Conservation (phyloP, 495 filamentous ascomycete species). For the Aspergillus egyptiacus region DNA sequence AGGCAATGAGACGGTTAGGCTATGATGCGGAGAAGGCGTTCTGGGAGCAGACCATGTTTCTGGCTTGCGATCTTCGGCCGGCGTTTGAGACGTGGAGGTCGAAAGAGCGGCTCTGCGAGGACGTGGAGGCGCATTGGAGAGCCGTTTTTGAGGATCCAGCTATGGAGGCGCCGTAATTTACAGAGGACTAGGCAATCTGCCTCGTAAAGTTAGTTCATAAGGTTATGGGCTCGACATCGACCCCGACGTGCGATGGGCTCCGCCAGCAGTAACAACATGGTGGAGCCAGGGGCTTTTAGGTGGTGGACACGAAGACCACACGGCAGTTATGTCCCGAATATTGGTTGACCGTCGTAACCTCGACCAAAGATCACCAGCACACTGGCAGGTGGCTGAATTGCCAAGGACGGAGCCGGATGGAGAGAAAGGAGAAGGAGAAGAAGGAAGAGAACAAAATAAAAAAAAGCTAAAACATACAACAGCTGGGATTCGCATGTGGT, state of each 20-base stretch:
- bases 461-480: too few species aligned
- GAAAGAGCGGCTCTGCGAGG: slow-evolving; percentile 1
- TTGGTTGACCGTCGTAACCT: not conserved
- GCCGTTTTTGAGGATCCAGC: slow-evolving; percentile 5
- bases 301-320: not conserved
- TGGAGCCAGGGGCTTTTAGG: slow-evolving; percentile 6
- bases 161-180: not conserved
- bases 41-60: slow-evolving; percentile 6
- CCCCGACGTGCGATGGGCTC: slow-evolving; percentile 1
- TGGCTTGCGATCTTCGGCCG: not conserved
- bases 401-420: too few species aligned
- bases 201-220: too few species aligned
- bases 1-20: slow-evolving; percentile 4
- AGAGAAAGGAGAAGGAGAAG: too few species aligned
- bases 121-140: slow-evolving; percentile 2
- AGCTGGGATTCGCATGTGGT: too few species aligned
- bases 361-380: slow-evolving; percentile 2
- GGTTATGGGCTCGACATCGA: slow-evolving; percentile 8
- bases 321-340: slow-evolving; percentile 9
- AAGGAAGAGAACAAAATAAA: too few species aligned
- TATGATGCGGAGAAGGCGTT: slow-evolving; percentile 10
- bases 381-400: too few species aligned
- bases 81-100: slow-evolving; percentile 7
- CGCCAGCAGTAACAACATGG: slow-evolving; percentile 10
- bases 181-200: too few species aligned